These are phyloP conservation scores for Sarocladiaceae sp. DNA, from an alignment of 2,329 filamentous ascomycete genomes.

Conservation along the genomic window DNA sequence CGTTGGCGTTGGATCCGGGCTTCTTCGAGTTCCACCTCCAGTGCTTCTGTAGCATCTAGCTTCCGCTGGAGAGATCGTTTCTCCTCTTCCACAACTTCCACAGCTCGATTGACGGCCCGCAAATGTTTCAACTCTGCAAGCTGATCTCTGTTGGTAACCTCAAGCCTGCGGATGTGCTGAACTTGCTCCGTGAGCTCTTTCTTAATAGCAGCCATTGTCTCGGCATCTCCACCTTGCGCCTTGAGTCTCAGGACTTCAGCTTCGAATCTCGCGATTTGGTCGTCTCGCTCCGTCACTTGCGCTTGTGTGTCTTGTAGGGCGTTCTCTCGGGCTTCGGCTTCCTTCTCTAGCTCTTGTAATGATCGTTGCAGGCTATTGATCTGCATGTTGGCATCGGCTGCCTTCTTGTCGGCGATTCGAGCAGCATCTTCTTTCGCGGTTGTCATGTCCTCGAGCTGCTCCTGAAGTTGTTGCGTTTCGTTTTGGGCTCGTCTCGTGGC, in stretches of 20 bases:
- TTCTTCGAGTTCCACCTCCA: slow-evolving; percentile 76
- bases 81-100: slow-evolving; percentile 93
- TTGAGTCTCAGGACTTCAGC: slow-evolving; percentile 80
- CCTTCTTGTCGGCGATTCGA: slow-evolving; percentile 52
- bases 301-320: slow-evolving; percentile 59
- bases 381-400: slow-evolving; percentile 50
- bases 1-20: slow-evolving; percentile 77
- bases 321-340: slow-evolving; percentile 51
- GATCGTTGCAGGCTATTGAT: slow-evolving; percentile 40
- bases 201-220: slow-evolving; percentile 81
- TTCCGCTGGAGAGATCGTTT: slow-evolving; percentile 78
- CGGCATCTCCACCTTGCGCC: slow-evolving; percentile 79
- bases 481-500: slow-evolving; percentile 68
- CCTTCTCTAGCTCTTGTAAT: slow-evolving; percentile 55
- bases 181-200: slow-evolving; percentile 89
- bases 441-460: slow-evolving; percentile 73
- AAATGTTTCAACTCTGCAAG: slow-evolving; percentile 74
- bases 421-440: slow-evolving; percentile 65
- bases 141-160: slow-evolving; percentile 77
- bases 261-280: slow-evolving; percentile 69
- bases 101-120: slow-evolving; percentile 76
- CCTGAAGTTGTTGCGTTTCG: slow-evolving; percentile 67
- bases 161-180: slow-evolving; percentile 80
- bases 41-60: slow-evolving; percentile 66
- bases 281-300: slow-evolving; percentile 65